Evolutionary conservation across 352 stramenopile species (phyloP).

Genomic region (Globisporangium rhizosaccharum): DNA sequence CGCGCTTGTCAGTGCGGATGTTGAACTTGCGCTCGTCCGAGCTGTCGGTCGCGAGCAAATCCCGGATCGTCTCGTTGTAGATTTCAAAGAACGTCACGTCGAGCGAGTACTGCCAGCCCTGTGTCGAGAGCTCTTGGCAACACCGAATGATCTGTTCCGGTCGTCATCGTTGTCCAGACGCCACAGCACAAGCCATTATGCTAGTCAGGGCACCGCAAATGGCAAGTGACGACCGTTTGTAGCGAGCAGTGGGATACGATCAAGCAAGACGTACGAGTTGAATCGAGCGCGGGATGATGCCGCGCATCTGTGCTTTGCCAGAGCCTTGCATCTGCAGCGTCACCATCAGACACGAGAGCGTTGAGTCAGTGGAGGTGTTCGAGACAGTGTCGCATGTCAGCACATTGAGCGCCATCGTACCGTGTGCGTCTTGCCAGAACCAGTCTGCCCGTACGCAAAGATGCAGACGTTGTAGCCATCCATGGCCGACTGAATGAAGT

Average conservation of each 20-base stretch:
- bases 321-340: constrained; percentile 93
- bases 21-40: constrained; percentile 58
- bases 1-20: constrained; percentile 75
- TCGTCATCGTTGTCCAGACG: no score
- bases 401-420: constrained; percentile 10
- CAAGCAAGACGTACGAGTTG: constrained; percentile 45
- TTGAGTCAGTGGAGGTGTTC: no score
- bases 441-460: constrained; percentile 98
- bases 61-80: constrained; percentile 99
- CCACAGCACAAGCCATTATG: background rate
- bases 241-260: background rate
- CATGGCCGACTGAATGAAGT: constrained; percentile 90
- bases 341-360: background rate
- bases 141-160: constrained; percentile 64
- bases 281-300: constrained; percentile 97
- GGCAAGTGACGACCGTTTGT: background rate
- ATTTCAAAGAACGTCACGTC: constrained; percentile 99
- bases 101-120: constrained; percentile 95
- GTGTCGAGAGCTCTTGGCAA: constrained; percentile 55
- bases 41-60: constrained; percentile 87
- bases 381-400: no score
- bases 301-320: constrained; percentile 92
- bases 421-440: constrained; percentile 97
- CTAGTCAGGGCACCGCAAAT: background rate
- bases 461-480: constrained; percentile 99